Conservation (phyloP, 495 filamentous ascomycete genomes). For the Xylaria intraflava region DNA sequence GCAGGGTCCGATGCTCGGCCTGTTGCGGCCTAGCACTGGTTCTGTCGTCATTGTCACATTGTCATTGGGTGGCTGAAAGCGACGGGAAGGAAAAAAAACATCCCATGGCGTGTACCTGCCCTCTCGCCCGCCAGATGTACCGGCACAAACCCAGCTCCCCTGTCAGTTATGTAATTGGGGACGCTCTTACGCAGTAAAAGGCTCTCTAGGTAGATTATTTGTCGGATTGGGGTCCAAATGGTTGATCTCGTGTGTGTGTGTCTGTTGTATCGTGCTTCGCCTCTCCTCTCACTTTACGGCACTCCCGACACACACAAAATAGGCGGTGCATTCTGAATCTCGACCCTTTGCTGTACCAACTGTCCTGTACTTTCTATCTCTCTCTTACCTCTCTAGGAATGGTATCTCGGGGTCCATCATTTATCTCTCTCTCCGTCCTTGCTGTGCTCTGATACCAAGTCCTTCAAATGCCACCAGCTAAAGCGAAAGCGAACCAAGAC, state of each 20-base stretch:
- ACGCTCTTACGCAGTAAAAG: not conserved
- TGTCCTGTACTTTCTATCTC: not conserved
- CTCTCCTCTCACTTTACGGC: not conserved
- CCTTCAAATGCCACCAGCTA: slow-evolving; percentile 24
- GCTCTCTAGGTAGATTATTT: not conserved
- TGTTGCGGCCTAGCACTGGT: slow-evolving; percentile 14
- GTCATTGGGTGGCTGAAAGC: slow-evolving; percentile 9
- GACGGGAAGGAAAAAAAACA: slow-evolving; percentile 7
- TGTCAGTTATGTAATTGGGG: slow-evolving; percentile 6
- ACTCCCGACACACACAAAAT: not conserved
- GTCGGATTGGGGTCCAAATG: slow-evolving; percentile 1
- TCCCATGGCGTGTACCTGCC: slow-evolving; percentile 1
- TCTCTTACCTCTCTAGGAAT: slow-evolving; percentile 12
- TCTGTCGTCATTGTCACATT: slow-evolving; percentile 16
- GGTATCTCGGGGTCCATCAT: slow-evolving; percentile 11
- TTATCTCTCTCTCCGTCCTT: slow-evolving; percentile 3
- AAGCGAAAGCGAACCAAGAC: slow-evolving; percentile 36
- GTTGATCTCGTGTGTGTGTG: not conserved
- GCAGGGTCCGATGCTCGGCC: slow-evolving; percentile 31
- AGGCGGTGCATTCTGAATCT: not conserved
- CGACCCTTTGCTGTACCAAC: not conserved
- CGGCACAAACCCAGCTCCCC: slow-evolving; percentile 2
- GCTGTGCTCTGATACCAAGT: slow-evolving; percentile 20
- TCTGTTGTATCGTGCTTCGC: not conserved
- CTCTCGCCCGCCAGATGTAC: not conserved